Evolutionary conservation across 106 monocot species (phyloP).

Genomic region (Apostasia shenzhenica): DNA sequence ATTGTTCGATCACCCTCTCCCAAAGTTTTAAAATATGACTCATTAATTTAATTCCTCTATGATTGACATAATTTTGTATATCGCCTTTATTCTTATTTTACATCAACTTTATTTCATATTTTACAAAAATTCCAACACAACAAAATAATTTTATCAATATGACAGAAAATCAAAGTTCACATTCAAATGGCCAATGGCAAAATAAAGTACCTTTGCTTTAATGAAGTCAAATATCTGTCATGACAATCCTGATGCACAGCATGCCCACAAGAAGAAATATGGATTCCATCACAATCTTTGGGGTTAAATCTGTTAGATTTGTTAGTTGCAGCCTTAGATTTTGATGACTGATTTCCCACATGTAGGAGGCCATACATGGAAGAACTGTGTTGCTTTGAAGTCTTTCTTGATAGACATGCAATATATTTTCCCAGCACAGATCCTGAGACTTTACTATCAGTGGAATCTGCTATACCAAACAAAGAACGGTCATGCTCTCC

Average conservation of each 20-base stretch:
- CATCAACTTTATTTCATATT: too few relatives aligned
- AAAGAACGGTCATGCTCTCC: constrained; percentile 1
- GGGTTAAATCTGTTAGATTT: constrained; percentile 37
- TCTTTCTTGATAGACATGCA: constrained; percentile 16
- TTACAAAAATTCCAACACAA: too few relatives aligned
- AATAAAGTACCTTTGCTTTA: constrained; percentile 68
- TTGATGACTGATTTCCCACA: constrained; percentile 17
- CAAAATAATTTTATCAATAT: background rate
- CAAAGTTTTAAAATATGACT: too few relatives aligned
- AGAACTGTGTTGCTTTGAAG: constrained; percentile 19
- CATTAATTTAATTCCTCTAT: too few relatives aligned
- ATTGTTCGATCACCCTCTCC: too few relatives aligned
- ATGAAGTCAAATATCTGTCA: constrained; percentile 71
- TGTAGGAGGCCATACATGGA: constrained; percentile 10
- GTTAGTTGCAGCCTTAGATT: constrained; percentile 3
- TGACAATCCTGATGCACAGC: constrained; percentile 90
- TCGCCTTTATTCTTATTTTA: too few relatives aligned
- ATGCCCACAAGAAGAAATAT: constrained; percentile 95
- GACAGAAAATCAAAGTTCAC: background rate
- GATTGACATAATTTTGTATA: too few relatives aligned
- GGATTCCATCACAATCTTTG: constrained; percentile 78
- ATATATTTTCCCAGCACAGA: constrained; percentile 24
- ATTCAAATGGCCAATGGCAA: background rate
- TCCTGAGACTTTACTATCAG: constrained; percentile 8
- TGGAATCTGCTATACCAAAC: constrained; percentile 7